A percentile compares a stretch with the other conserved stretches of the same genome.
Evolutionary conservation across 176 grass and related monocot species (phyloP).

Genomic region (Oryza meridionalis): DNA sequence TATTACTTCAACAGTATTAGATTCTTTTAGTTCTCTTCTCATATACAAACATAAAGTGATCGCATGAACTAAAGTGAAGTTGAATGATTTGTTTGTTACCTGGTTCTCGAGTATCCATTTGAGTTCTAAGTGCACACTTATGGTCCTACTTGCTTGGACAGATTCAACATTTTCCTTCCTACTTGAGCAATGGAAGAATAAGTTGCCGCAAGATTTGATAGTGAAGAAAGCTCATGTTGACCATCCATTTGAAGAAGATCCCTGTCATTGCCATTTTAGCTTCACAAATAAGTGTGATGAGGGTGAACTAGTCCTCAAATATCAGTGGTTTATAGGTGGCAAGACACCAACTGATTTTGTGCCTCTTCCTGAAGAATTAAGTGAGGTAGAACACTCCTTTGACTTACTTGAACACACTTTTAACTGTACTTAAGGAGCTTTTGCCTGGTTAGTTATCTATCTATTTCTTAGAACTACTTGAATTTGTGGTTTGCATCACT

Average conservation of each 20-base stretch:
- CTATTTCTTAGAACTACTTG: conserved; percentile 17
- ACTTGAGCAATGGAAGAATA: conserved; percentile 82
- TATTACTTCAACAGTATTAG: conserved; percentile 23
- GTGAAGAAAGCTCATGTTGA: conserved; percentile 83
- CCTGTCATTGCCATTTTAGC: conserved; percentile 76
- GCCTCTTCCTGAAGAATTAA: conserved; percentile 65
- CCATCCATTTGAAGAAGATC: conserved; percentile 94
- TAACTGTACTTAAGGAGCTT: conserved; percentile 7
- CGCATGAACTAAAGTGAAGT: conserved; percentile 27
- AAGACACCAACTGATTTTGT: conserved; percentile 75
- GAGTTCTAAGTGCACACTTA: conserved; percentile 22
- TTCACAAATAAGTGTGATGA: conserved; percentile 62
- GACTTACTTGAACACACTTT: background rate
- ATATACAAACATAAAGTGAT: conserved; percentile 25
- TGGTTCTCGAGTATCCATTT: conserved; percentile 20
- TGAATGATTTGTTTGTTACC: conserved; percentile 29
- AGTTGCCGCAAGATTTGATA: conserved; percentile 62
- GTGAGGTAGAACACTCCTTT: conserved; percentile 59
- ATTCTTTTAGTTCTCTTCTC: conserved; percentile 29
- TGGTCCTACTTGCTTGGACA: conserved; percentile 46
- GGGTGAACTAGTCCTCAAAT: conserved; percentile 59
- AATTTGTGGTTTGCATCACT: background rate
- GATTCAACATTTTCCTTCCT: conserved; percentile 97
- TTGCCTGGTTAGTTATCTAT: conserved; percentile 2
- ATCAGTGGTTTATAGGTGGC: conserved; percentile 85